Base-by-base conservation (phyloP, 1,139 yeast genomes). In the Suhomyces kunorum region DNA sequence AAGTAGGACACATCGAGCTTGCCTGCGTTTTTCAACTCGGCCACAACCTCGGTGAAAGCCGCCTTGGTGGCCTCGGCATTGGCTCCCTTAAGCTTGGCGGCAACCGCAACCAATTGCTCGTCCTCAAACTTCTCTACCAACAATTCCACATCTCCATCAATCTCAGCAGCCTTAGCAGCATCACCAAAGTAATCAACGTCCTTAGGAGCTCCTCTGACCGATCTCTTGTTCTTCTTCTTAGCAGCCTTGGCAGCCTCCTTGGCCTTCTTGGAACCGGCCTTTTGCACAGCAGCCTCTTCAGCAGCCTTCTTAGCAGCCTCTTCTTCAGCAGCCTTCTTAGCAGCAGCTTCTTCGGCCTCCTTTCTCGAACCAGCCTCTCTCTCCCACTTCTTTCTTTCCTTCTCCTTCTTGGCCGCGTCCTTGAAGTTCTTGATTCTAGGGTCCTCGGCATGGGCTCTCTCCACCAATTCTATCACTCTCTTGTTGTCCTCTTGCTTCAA, bases 231-330 rank as follows among this genome's bases (percentile, higher is more conserved):
- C 87, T 90, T 92, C 95, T 87, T 92, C 79, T 87, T 88, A 35
- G 98, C 96, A 53, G 81, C 82, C 77, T 89, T 90, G 44, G 96
- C 96, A 58, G 96, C 96, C 75, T 92, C 98, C 76, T 90, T 94
- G 50, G 90, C 83, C 76, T 92, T 92, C 78, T 90, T 90, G 58
- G 83, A 70, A 51, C 70, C 73, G 50, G 78, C 84, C 68, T 87
- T 88, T 34, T 76, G 73, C 39, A 69, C 73, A 46, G 81, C 82
- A 40, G 81, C 94, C 41, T 78, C 88, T 64, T 83, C 95, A 43
- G 87, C 88, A 56, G 84, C 87, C 58, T 78, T 80, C 57, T 78
- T 78, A 42, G 87, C 87, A 51, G 80, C 82, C 24, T 57, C 76
- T 61, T 87, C 97, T 50, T 85, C 96, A 51, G 87, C 96, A 53